Percentiles rank a stretch among this genome's conserved stretches.
These are phyloP conservation scores for Boletus patriciae DNA, from an alignment of 768 basidiomycete genomes.

Conservation along the genomic window DNA sequence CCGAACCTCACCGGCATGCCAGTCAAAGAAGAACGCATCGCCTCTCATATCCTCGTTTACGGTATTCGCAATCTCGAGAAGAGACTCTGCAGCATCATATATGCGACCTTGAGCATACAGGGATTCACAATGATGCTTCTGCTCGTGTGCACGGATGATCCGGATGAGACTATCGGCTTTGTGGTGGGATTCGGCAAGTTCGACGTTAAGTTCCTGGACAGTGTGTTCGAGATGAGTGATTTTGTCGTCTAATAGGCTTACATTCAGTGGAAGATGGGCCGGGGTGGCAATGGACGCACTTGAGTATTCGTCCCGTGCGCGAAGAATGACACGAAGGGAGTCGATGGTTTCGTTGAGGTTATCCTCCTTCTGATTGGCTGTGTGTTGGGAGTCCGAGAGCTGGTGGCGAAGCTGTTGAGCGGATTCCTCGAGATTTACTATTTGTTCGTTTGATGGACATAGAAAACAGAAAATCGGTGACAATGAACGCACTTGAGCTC, in stretches of 20 bases:
- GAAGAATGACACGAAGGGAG: too few species aligned
- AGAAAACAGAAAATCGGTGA: too few species aligned
- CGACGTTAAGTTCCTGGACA: neutral
- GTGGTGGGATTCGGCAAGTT: neutral
- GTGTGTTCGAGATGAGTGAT: too few species aligned
- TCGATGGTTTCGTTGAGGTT: too few species aligned
- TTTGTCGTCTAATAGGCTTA: too few species aligned
- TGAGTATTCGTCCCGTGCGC: too few species aligned
- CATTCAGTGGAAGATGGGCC: too few species aligned
- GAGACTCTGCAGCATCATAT: neutral
- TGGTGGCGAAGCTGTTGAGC: too few species aligned
- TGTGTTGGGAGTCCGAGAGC: too few species aligned
- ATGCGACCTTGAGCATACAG: neutral
- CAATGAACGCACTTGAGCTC: neutral
- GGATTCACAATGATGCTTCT: slow-evolving; percentile 6
- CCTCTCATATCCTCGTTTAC: neutral
- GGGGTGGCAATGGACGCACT: too few species aligned
- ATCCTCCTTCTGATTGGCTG: neutral
- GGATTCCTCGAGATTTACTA: too few species aligned
- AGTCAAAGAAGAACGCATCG: neutral
- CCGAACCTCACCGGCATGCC: slow-evolving; percentile 3
- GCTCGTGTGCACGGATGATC: neutral
- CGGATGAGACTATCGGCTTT: neutral
- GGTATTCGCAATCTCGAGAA: neutral
- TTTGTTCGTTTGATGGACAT: too few species aligned